Percentiles rank a stretch among this genome's conserved stretches.
Evolutionary conservation across 1,284 basidiomycete species (phyloP).

Genomic region (Sanghuangporus weigelae): DNA sequence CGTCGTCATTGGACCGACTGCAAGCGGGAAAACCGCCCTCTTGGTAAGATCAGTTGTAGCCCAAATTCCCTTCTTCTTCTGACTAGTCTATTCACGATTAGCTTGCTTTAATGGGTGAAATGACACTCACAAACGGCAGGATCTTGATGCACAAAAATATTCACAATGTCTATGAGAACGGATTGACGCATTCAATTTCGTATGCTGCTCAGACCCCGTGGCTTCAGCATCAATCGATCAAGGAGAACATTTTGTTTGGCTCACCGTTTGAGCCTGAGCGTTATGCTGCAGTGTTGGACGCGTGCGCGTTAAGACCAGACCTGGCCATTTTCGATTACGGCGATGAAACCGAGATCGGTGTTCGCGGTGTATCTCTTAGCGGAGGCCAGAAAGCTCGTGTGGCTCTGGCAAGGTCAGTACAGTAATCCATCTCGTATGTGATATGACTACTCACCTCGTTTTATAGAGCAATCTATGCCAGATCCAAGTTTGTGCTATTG

Average conservation of each 20-base stretch:
- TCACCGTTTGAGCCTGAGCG: constrained; percentile 58
- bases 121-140: constrained; percentile 44
- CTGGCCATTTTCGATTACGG: constrained; percentile 70
- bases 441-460: constrained; percentile 27
- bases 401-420: constrained; percentile 44
- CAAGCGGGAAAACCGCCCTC: constrained; percentile 76
- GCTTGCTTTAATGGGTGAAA: constrained; percentile 55
- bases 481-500: constrained; percentile 58
- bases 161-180: constrained; percentile 52
- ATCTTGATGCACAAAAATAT: constrained; percentile 63
- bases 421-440: neutral
- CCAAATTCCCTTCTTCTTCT: constrained; percentile 5
- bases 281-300: constrained; percentile 61
- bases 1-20: constrained; percentile 68
- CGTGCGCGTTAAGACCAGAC: constrained; percentile 72
- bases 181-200: constrained; percentile 70
- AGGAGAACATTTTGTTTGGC: constrained; percentile 71
- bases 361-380: constrained; percentile 51
- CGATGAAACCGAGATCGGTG: constrained; percentile 55
- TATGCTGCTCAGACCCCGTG: constrained; percentile 85
- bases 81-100: constrained; percentile 34
- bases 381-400: constrained; percentile 70
- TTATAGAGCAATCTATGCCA: constrained; percentile 55
- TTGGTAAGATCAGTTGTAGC: constrained; percentile 35
- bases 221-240: constrained; percentile 66